A percentile compares a stretch with the other conserved stretches of the same genome.
Conservation (phyloP, 495 filamentous ascomycete species). For the Aspergillus kassunensis region DNA sequence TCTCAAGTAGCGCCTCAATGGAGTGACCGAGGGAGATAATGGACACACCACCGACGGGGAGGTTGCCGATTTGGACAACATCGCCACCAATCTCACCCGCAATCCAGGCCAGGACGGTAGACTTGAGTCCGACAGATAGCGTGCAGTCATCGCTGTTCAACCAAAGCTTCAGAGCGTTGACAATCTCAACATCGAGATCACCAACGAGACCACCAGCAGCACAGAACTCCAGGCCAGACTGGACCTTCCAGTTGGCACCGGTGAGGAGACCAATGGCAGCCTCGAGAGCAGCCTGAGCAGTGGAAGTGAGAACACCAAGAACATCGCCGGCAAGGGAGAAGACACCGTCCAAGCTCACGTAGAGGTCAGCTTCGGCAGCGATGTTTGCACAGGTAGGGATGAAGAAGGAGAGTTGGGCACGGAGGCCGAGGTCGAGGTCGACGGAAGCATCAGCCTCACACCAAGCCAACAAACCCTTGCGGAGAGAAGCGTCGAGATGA, state of each 20-base stretch:
- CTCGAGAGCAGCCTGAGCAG: slow-evolving; percentile 29
- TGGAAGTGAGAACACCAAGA: slow-evolving; percentile 29
- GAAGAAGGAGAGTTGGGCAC: slow-evolving; percentile 34
- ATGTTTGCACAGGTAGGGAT: slow-evolving; percentile 34
- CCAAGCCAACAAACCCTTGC: slow-evolving; percentile 30
- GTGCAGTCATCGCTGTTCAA: slow-evolving; percentile 27
- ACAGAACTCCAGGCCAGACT: slow-evolving; percentile 35
- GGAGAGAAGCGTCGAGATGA: slow-evolving; percentile 22
- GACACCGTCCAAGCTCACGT: slow-evolving; percentile 42
- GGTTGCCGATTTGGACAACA: slow-evolving; percentile 25
- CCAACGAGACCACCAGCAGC: slow-evolving; percentile 35
- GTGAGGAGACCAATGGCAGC: slow-evolving; percentile 26
- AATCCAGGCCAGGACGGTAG: slow-evolving; percentile 33
- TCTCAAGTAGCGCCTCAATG: slow-evolving; percentile 30
- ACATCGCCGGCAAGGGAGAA: slow-evolving; percentile 27
- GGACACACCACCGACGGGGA: slow-evolving; percentile 30
- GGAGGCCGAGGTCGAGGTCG: slow-evolving; percentile 22
- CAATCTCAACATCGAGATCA: slow-evolving; percentile 33
- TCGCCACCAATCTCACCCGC: slow-evolving; percentile 28
- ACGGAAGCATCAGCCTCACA: slow-evolving; percentile 22
- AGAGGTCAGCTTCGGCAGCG: slow-evolving; percentile 37
- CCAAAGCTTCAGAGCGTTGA: slow-evolving; percentile 33
- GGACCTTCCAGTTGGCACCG: slow-evolving; percentile 26
- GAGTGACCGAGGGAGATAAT: slow-evolving; percentile 37
- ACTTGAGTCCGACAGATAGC: slow-evolving; percentile 30